Evolutionary conservation across 2,329 filamentous ascomycete species (phyloP).

Genomic region (Fusarium robinianum): DNA sequence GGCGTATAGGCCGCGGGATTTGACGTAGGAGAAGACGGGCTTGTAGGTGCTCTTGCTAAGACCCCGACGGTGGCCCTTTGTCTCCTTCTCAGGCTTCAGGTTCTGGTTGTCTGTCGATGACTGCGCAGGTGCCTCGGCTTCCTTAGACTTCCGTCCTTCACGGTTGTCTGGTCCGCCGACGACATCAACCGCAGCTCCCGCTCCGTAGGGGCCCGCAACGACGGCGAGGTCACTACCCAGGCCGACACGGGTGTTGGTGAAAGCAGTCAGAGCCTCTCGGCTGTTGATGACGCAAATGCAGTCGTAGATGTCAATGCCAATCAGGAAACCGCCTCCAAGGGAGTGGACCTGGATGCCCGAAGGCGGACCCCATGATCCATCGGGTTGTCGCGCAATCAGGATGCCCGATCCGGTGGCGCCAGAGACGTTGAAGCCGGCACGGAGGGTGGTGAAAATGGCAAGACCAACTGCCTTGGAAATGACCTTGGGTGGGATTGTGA

Average conservation of each 20-base stretch:
- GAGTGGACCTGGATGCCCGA: slow-evolving; percentile 83
- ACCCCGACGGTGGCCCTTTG: slow-evolving; percentile 39
- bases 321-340: slow-evolving; percentile 76
- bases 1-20: slow-evolving; percentile 85
- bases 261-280: slow-evolving; percentile 73
- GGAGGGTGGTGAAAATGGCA: slow-evolving; percentile 73
- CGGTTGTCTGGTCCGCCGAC: slow-evolving; percentile 35
- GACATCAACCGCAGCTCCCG: slow-evolving; percentile 74
- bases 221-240: slow-evolving; percentile 79
- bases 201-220: slow-evolving; percentile 69
- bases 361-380: slow-evolving; percentile 77
- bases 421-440: slow-evolving; percentile 66
- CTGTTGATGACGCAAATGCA: slow-evolving; percentile 87
- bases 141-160: slow-evolving; percentile 47
- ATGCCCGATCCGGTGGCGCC: slow-evolving; percentile 71
- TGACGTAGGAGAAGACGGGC: slow-evolving; percentile 73
- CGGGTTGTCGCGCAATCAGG: slow-evolving; percentile 63
- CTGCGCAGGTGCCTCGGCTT: slow-evolving; percentile 37
- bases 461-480: slow-evolving; percentile 69
- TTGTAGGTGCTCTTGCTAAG: slow-evolving; percentile 38
- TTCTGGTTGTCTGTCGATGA: slow-evolving; percentile 24
- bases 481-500: slow-evolving; percentile 61
- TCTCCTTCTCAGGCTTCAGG: slow-evolving; percentile 35
- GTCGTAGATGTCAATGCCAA: slow-evolving; percentile 86
- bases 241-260: slow-evolving; percentile 74